Evolutionary conservation across 2,329 filamentous ascomycete species (phyloP), one percentile per base, ranked within the genome.

Genomic region (Akanthomyces dipterigenus): DNA sequence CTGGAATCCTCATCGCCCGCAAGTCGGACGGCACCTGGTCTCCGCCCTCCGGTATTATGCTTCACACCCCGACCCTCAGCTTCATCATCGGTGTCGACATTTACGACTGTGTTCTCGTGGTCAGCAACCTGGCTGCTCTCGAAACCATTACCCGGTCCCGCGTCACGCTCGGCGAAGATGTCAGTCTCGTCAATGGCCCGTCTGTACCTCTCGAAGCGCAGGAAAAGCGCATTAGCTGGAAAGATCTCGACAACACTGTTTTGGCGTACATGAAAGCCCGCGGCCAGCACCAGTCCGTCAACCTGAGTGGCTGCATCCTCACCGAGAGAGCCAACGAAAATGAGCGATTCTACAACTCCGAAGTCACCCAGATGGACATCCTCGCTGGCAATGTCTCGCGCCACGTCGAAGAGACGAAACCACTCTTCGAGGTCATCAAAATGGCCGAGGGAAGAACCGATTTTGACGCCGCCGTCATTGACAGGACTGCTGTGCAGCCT

Each of bases 71-170:
- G 1, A 91, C 89, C 1, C 81, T 97, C 38, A 93, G 92, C 40
- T 97, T 98, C 70, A 83, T 96, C 58, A 88, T 93, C 6, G 93
- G 93, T 2, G 89, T 96, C 45, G 93, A 98, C 71, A 92, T 97
- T 36, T 98, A 97, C 78, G 93, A 98, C 73, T 96, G 93, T 70
- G 89, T 98, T 16, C 83, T 97, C 9, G 89, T 97, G 40, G 93
- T 97, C 71, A 97, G 96, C 76, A 92, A 89, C 49, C 85, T 90
- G 50, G 83, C 90, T 61, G 91, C 92, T 7, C 78, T 98, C 51
- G 89, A 96, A 66, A 86, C 89, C 1, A 96, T 97, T 70, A 91
- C 90, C 40, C 88, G 87, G 62, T 78, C 93, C 3, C 84, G 88
- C 58, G 86, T 91, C 60, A 95, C 90, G 0, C 78, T 98, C 2